These are phyloP conservation scores for Cystobasidium pallidum DNA, from an alignment of 1,284 basidiomycete species.

Conservation along the genomic window DNA sequence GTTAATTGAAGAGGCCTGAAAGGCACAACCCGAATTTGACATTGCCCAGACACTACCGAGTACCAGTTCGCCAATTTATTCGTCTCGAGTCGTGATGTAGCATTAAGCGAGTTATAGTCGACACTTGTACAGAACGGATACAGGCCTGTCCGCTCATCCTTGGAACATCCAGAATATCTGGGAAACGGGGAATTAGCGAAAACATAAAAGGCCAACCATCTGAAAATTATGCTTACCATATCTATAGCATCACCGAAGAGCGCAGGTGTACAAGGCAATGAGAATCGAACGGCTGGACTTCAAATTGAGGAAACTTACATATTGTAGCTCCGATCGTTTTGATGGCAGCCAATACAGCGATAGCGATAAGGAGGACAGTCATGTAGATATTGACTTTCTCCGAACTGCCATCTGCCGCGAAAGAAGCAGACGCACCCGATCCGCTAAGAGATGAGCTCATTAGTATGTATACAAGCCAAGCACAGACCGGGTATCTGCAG, in stretches of 20 bases:
- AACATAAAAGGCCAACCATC: not conserved
- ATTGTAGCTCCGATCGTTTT: constrained; percentile 44
- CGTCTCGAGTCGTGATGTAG: too few relatives aligned
- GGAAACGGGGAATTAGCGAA: not conserved
- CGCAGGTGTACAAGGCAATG: not conserved
- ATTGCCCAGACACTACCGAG: too few relatives aligned
- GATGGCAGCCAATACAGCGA: constrained; percentile 67
- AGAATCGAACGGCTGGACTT: too few relatives aligned
- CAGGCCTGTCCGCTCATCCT: constrained; percentile 1
- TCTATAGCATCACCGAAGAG: not conserved
- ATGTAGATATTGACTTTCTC: constrained; percentile 69
- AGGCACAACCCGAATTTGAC: too few relatives aligned
- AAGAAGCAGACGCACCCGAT: constrained; percentile 25
- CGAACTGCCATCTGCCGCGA: constrained; percentile 48
- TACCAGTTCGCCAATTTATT: too few relatives aligned
- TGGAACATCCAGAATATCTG: constrained; percentile 36
- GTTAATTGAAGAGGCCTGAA: too few relatives aligned
- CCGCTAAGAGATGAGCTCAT: constrained; percentile 3
- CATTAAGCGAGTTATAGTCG: not conserved
- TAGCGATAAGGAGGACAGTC: constrained; percentile 78
- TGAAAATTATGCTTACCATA: constrained; percentile 7
- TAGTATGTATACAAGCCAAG: not conserved
- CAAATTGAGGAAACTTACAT: constrained; percentile 1
- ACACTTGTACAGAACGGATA: not conserved
- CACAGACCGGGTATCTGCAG: not conserved